Conservation (phyloP, 2,329 filamentous ascomycete species). For the Penicillium fuscoglaucum region DNA sequence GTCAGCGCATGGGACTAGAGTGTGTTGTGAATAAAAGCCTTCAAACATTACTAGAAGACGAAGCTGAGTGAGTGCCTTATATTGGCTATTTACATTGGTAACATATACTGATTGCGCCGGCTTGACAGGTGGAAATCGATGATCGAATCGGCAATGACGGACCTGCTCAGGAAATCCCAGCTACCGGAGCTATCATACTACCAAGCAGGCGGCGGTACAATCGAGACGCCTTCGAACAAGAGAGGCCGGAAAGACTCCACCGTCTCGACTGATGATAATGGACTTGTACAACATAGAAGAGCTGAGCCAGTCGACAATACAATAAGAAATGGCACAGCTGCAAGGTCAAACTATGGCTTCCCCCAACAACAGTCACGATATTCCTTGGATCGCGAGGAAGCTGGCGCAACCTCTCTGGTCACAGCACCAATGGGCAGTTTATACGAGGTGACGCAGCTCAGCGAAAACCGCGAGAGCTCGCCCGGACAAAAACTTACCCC, state of each 20-base stretch:
- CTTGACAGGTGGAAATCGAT: conserved; percentile 39
- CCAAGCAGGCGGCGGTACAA: conserved; percentile 32
- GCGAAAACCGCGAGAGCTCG: conserved; percentile 38
- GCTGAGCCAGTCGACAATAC: conserved; percentile 18
- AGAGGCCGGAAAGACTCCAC: conserved; percentile 37
- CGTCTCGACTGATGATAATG: conserved; percentile 34
- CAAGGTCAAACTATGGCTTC: conserved; percentile 26
- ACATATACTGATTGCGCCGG: conserved; percentile 13
- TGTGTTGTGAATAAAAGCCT: conserved; percentile 56
- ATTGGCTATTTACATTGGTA: conserved; percentile 8
- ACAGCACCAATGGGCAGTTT: conserved; percentile 51
- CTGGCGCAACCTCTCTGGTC: conserved; percentile 38
- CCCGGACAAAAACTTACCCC: conserved; percentile 34
- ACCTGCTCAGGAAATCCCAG: conserved; percentile 39
- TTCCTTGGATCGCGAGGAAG: conserved; percentile 40
- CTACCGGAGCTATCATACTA: conserved; percentile 43
- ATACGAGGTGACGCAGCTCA: conserved; percentile 51
- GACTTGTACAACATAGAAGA: conserved; percentile 21
- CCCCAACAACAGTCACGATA: conserved; percentile 34
- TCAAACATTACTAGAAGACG: conserved; percentile 51
- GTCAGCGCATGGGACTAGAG: conserved; percentile 51
- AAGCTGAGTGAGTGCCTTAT: conserved; percentile 43
- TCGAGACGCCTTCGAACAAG: conserved; percentile 33
- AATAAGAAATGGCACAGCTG: conserved; percentile 15
- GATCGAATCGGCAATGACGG: conserved; percentile 42